Evolutionary conservation across 2,329 filamentous ascomycete species (phyloP).

Genomic region (Chaetomium strumarium): DNA sequence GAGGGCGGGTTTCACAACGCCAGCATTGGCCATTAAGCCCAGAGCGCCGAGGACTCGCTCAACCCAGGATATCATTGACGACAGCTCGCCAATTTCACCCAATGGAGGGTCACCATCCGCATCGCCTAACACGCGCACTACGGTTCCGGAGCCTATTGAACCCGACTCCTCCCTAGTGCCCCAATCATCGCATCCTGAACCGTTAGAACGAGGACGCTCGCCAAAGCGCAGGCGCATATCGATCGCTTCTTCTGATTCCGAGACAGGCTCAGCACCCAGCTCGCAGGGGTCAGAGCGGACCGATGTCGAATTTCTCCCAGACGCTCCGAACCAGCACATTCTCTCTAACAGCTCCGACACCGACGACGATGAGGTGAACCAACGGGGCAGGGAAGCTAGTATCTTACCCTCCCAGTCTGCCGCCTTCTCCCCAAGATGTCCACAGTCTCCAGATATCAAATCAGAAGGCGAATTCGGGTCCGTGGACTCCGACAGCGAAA

Average conservation of each 20-base stretch:
- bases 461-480: not conserved
- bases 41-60: constrained; percentile 13
- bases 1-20: constrained; percentile 9
- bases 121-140: not conserved
- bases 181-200: constrained; percentile 9
- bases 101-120: constrained; percentile 1
- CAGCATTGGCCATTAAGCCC: constrained; percentile 14
- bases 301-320: not conserved
- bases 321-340: constrained; percentile 6
- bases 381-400: not conserved
- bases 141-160: constrained; percentile 24
- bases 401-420: not conserved
- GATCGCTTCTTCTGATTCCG: constrained; percentile 19
- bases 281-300: not conserved
- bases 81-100: constrained; percentile 21
- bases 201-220: constrained; percentile 14
- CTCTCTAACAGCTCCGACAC: constrained; percentile 4
- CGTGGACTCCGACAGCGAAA: not conserved
- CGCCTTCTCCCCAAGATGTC: not conserved
- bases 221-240: constrained; percentile 36
- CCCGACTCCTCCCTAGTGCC: constrained; percentile 23
- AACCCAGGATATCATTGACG: constrained; percentile 24
- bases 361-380: not conserved
- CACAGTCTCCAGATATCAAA: not conserved
- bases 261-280: not conserved